These are phyloP conservation scores for Ceratobasidium sp. DNA, from an alignment of 1,284 basidiomycete genomes.

Conservation along the genomic window DNA sequence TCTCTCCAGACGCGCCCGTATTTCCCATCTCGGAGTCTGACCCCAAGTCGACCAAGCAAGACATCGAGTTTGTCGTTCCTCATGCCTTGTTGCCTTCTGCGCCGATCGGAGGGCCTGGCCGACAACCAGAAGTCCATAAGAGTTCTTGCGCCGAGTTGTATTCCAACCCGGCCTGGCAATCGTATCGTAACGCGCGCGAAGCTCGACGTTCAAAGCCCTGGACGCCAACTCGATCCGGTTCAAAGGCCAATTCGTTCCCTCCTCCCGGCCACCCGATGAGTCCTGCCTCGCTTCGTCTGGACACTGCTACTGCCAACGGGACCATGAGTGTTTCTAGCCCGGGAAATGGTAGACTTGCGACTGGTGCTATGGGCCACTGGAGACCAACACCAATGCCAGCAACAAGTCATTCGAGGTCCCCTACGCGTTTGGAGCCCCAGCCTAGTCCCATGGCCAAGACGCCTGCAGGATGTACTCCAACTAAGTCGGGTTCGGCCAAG, in stretches of 20 bases:
- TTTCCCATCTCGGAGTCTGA: not conserved
- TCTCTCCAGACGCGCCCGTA: not conserved
- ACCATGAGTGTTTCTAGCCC: not conserved
- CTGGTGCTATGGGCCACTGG: constrained; percentile 3
- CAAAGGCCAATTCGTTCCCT: not conserved
- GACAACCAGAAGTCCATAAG: not conserved
- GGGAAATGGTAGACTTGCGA: not conserved
- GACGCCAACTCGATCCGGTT: not conserved
- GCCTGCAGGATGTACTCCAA: not conserved
- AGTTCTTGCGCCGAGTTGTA: not conserved
- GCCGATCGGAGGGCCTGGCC: not conserved
- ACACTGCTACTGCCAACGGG: not conserved
- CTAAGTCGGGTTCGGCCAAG: not conserved
- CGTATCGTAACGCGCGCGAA: not conserved
- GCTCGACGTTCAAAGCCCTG: not conserved
- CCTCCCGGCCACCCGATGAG: not conserved
- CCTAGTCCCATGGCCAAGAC: not conserved
- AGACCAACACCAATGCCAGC: not conserved
- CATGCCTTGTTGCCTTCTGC: not conserved
- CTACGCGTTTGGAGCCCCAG: not conserved
- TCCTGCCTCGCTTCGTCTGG: not conserved
- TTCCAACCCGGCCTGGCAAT: not conserved
- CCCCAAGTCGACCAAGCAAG: not conserved
- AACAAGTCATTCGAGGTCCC: too few species aligned
- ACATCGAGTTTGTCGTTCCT: not conserved